Base-by-base conservation (phyloP, 2,329 filamentous ascomycete species). In the Acarospora socialis region DNA sequence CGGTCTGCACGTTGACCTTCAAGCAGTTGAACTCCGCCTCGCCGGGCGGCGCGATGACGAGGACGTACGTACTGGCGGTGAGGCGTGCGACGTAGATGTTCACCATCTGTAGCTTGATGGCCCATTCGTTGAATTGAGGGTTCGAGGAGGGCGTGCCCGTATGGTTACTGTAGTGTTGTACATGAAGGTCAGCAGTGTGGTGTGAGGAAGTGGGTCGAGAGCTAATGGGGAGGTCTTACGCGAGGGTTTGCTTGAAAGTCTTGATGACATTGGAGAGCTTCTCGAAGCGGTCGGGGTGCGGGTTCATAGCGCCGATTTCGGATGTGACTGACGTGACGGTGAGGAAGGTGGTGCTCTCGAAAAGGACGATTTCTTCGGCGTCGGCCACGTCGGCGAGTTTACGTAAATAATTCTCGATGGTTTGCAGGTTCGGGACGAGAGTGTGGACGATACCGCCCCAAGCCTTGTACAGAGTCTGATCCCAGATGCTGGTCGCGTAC, bases 371-470 rank as follows among this genome's bases (percentile, higher is more conserved):
- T 62, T 98, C 90, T 51, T 94, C 80, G 2, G 90, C 90, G 53
- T 90, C 79, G 42, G 94, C 83, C 30, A 90, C 74, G 23, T 80
- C 70, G 4, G 86, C 84, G 18, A 98, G 69, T 21, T 82, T 75
- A 21, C 73, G 71, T 7, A 98, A 69, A 53, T 95, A 81, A 13
- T 72, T 71, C 58, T 95, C 87, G 43, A 98, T 94, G 26, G 81
- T 72, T 12, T 75, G 66, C 1, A 94, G 71, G 48, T 95, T 95
- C 3, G 90, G 90, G n/a, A 95, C 90, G 27, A 98, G 68, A 51
- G 87, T 86, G 64, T 98, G 90, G 39, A 98, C 94, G 46, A 98
- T 94, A 52, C 81, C 82, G 0, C 90, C 90, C 90, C 90, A 98
- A 1, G 90, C 90, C 57, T 92, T 92, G 66, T 95, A 98, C 21